phyloP scores from a whole-genome alignment of 2,329 filamentous ascomycete species.

The Xylaria polymorpha region DNA sequence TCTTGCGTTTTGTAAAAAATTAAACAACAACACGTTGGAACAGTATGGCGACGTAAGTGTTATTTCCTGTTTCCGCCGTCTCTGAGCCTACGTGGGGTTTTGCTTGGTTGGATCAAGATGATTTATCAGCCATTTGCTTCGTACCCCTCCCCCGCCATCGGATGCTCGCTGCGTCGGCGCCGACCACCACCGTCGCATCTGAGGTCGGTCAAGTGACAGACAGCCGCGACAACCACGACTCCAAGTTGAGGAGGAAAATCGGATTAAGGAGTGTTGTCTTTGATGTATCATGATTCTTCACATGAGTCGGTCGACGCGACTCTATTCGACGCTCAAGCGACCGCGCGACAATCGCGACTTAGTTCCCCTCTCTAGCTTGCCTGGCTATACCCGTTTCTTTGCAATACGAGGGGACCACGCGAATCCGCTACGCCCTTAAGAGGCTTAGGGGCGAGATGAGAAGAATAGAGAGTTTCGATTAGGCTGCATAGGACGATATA shows the following conservation, averaged over 20 bases:
- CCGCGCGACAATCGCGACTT: background rate
- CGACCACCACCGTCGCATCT: slow-evolving; percentile 8
- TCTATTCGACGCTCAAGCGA: background rate
- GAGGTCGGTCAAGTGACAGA: background rate
- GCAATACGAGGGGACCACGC: background rate
- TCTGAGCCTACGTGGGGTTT: slow-evolving; percentile 1
- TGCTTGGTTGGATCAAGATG: background rate
- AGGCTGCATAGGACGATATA: background rate
- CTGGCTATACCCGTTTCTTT: background rate
- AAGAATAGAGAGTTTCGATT: background rate
- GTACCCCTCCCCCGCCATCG: slow-evolving; percentile 47
- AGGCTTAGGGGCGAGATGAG: background rate
- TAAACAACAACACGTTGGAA: background rate
- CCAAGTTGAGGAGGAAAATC: background rate
- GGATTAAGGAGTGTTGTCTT: background rate
- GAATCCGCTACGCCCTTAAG: background rate
- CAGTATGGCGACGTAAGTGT: slow-evolving; percentile 51
- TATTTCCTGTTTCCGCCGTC: slow-evolving; percentile 1
- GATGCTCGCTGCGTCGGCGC: slow-evolving; percentile 13
- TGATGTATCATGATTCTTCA: background rate
- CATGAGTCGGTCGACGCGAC: background rate
- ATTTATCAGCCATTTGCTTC: slow-evolving; percentile 1
- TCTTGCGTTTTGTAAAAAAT: background rate
- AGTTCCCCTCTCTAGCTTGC: background rate
- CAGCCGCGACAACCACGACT: background rate